Evolutionary conservation across 2,329 filamentous ascomycete species (phyloP).

Genomic region (Fusarium sp.): DNA sequence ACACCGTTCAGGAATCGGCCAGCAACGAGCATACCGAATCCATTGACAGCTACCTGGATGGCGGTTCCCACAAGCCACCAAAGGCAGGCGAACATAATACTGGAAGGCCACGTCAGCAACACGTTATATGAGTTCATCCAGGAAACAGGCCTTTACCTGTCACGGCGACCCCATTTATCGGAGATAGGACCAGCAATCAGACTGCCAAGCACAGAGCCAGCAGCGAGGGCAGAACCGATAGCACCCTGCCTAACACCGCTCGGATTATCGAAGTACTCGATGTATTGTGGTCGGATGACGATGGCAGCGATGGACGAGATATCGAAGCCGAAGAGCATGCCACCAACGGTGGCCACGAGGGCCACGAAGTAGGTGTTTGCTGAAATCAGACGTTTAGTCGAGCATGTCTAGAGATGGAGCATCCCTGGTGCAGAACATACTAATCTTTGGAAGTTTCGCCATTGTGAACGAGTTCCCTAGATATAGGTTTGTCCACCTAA

Average conservation of each 20-base stretch:
- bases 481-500: background rate
- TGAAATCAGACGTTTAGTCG: background rate
- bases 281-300: conserved; percentile 30
- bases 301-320: conserved; percentile 25
- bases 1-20: conserved; percentile 22
- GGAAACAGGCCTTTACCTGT: conserved; percentile 7
- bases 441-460: conserved; percentile 20
- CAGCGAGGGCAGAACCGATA: conserved; percentile 29
- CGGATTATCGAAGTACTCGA: conserved; percentile 27
- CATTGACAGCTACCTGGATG: conserved; percentile 5
- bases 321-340: conserved; percentile 32
- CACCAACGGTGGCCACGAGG: conserved; percentile 22
- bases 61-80: conserved; percentile 14
- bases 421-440: background rate
- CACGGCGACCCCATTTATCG: conserved; percentile 24
- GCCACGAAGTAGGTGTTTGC: conserved; percentile 24
- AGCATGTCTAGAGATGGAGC: no score
- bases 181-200: conserved; percentile 27
- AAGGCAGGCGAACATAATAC: conserved; percentile 22
- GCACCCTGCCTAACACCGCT: conserved; percentile 23
- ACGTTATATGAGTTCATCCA: background rate
- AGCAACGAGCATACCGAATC: conserved; percentile 19
- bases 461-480: background rate
- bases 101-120: background rate
- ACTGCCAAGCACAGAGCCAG: conserved; percentile 28